phyloP scores from a whole-genome alignment of 2,329 filamentous ascomycete species.

The Colletotrichum plurivorum region DNA sequence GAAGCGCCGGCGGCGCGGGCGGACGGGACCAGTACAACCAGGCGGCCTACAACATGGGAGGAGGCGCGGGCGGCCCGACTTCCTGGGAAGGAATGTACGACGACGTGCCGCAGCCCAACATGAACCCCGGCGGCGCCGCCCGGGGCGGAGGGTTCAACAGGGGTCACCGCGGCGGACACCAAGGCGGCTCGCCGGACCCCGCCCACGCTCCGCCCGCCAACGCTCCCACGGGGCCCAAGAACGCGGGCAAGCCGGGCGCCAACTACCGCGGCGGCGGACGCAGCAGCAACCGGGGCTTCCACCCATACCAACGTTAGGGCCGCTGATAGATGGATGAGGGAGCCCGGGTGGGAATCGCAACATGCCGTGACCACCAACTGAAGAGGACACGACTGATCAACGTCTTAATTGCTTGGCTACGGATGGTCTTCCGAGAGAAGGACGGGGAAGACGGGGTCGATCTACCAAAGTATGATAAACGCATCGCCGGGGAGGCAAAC shows the following conservation, averaged over 20 bases:
- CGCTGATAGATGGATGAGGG: not conserved
- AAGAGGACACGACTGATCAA: too few relatives aligned
- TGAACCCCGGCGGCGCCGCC: constrained; percentile 66
- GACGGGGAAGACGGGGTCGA: too few relatives aligned
- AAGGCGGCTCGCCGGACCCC: constrained; percentile 57
- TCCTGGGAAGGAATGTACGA: constrained; percentile 99
- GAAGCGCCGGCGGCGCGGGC: constrained; percentile 34
- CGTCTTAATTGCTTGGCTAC: too few relatives aligned
- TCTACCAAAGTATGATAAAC: too few relatives aligned
- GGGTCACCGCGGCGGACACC: constrained; percentile 52
- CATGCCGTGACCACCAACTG: too few relatives aligned
- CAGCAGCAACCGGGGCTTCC: constrained; percentile 81
- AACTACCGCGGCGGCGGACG: constrained; percentile 94
- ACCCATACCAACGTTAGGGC: constrained; percentile 73
- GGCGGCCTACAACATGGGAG: constrained; percentile 53
- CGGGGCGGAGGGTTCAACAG: constrained; percentile 55
- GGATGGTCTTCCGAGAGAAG: too few relatives aligned
- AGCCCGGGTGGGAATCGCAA: too few relatives aligned
- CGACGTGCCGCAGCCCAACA: constrained; percentile 87
- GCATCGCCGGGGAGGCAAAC: too few relatives aligned
- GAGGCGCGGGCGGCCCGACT: constrained; percentile 73
- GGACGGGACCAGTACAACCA: constrained; percentile 48
- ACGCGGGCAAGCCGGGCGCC: constrained; percentile 89
- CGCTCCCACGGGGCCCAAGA: constrained; percentile 94
- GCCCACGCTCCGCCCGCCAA: constrained; percentile 66